Percentiles rank a stretch among this genome's conserved stretches.
phyloP scores from a whole-genome alignment of 148 eudicot species.

The Silene latifolia region DNA sequence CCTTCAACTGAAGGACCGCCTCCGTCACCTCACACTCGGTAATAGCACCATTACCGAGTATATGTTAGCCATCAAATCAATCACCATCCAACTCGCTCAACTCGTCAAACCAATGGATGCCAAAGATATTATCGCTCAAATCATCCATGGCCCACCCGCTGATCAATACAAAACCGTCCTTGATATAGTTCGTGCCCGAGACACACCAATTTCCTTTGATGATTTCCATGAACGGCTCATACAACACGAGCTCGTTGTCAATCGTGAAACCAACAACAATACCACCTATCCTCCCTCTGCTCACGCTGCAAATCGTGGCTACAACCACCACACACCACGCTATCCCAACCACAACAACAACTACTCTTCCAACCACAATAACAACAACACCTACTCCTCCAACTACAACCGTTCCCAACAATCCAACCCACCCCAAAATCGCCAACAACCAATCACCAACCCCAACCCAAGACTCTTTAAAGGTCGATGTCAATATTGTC shows the following conservation, averaged over 20 bases:
- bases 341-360: too few species aligned
- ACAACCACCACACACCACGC: background rate
- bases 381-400: too few species aligned
- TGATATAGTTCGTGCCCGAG: background rate
- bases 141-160: background rate
- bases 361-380: too few species aligned
- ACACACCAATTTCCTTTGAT: background rate
- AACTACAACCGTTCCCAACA: too few species aligned
- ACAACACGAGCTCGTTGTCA: background rate
- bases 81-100: background rate
- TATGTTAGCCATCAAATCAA: too few species aligned
- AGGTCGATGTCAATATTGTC: too few species aligned
- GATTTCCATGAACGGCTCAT: background rate
- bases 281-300: background rate
- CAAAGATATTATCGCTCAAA: background rate
- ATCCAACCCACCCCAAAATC: too few species aligned
- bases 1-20: too few species aligned
- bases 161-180: background rate
- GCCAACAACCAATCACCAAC: too few species aligned
- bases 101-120: background rate
- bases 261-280: background rate
- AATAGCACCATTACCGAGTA: too few species aligned
- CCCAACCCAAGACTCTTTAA: too few species aligned
- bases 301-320: background rate
- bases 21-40: too few species aligned